Conservation (phyloP, 2,329 filamentous ascomycete genomes). For the Sporothrix phasma region DNA sequence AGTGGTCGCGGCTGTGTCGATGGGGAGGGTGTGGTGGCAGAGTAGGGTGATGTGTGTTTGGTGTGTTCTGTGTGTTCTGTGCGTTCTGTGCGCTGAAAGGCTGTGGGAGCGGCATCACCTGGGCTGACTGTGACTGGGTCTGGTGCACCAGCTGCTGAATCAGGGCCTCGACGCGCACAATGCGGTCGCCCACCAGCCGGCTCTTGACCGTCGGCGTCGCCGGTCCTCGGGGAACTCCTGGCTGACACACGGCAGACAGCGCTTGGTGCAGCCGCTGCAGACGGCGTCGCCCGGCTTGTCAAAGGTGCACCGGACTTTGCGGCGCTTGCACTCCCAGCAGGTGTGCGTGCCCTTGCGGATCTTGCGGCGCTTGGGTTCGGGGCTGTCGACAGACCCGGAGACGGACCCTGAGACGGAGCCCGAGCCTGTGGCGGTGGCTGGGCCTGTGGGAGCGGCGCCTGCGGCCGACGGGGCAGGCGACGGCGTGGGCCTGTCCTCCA, state of each 20-base stretch:
- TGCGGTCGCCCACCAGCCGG: slow-evolving; percentile 17
- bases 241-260: slow-evolving; percentile 34
- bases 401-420: no score
- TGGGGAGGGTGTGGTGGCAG: background rate
- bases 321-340: slow-evolving; percentile 48
- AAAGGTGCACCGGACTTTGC: slow-evolving; percentile 43
- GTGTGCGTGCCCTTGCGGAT: slow-evolving; percentile 32
- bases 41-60: slow-evolving; percentile 9
- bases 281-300: slow-evolving; percentile 24
- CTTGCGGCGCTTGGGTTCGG: slow-evolving; percentile 12
- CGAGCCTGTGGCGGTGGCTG: background rate
- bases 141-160: slow-evolving; percentile 13
- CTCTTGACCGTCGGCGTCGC: slow-evolving; percentile 11
- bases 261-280: slow-evolving; percentile 37
- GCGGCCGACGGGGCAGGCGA: background rate
- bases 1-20: background rate
- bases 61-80: background rate
- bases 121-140: slow-evolving; percentile 16
- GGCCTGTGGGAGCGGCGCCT: background rate
- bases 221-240: slow-evolving; percentile 35
- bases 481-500: background rate
- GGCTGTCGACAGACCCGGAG: background rate
- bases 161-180: slow-evolving; percentile 16
- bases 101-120: no score
- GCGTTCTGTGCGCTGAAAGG: no score